These are phyloP conservation scores for Solanum appendiculatum DNA, from an alignment of 257 asterid species.

Conservation along the genomic window DNA sequence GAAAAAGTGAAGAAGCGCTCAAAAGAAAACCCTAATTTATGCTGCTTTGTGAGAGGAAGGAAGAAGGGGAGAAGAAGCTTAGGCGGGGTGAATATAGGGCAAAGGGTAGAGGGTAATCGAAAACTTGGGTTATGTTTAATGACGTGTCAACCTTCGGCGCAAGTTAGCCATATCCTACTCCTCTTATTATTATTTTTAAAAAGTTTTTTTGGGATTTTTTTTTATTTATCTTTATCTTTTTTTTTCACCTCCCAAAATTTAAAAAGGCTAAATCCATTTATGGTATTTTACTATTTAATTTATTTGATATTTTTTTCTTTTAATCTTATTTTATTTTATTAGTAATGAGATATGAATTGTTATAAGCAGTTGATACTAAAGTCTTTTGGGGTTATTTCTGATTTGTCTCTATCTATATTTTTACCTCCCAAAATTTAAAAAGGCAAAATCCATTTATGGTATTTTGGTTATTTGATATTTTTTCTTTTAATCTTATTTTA, in stretches of 20 bases:
- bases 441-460: too few relatives aligned
- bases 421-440: too few relatives aligned
- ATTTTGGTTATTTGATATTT: too few relatives aligned
- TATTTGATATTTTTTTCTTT: background rate
- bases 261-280: background rate
- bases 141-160: conserved; percentile 5
- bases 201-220: too few relatives aligned
- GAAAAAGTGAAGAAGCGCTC: conserved; percentile 1
- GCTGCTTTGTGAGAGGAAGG: conserved; percentile 15
- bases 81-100: conserved; percentile 34
- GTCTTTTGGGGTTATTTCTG: too few relatives aligned
- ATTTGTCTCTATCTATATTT: too few relatives aligned
- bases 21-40: conserved; percentile 14
- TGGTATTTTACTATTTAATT: background rate
- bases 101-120: conserved; percentile 16
- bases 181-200: too few relatives aligned
- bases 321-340: too few relatives aligned
- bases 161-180: background rate
- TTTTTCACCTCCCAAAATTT: background rate
- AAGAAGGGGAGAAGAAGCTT: background rate
- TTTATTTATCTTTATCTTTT: background rate
- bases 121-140: conserved; percentile 7
- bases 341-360: background rate
- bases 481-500: too few relatives aligned
- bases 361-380: background rate